phyloP scores from a whole-genome alignment of 495 filamentous ascomycete species.

The Penicilliopsis zonata region DNA sequence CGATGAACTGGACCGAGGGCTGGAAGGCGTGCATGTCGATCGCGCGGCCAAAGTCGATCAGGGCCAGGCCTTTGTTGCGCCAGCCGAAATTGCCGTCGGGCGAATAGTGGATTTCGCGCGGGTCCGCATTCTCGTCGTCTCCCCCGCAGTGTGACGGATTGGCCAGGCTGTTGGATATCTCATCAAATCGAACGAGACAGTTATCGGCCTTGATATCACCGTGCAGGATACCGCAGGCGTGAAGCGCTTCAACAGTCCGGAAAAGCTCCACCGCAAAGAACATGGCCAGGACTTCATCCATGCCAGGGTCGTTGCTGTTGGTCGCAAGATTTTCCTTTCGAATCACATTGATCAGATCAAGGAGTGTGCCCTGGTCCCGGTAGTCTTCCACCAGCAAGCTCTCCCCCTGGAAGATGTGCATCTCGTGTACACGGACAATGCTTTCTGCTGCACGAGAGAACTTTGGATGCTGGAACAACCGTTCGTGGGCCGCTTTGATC shows the following conservation, averaged over 20 bases:
- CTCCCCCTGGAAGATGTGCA: slow-evolving; percentile 81
- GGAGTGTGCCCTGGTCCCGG: slow-evolving; percentile 78
- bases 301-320: slow-evolving; percentile 42
- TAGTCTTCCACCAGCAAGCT: slow-evolving; percentile 80
- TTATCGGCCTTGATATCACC: slow-evolving; percentile 96
- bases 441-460: slow-evolving; percentile 54
- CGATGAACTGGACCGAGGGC: slow-evolving; percentile 73
- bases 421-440: slow-evolving; percentile 68
- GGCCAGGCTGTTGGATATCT: slow-evolving; percentile 14
- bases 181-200: slow-evolving; percentile 74
- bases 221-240: slow-evolving; percentile 69
- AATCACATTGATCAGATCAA: slow-evolving; percentile 84
- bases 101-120: slow-evolving; percentile 43
- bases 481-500: slow-evolving; percentile 66
- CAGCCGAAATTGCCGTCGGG: slow-evolving; percentile 66
- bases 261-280: slow-evolving; percentile 90
- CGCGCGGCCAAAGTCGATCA: slow-evolving; percentile 91
- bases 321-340: slow-evolving; percentile 46
- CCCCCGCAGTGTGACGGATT: slow-evolving; percentile 22
- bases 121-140: slow-evolving; percentile 32
- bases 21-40: slow-evolving; percentile 86
- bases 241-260: slow-evolving; percentile 78
- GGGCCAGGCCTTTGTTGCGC: slow-evolving; percentile 61
- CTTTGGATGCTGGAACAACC: slow-evolving; percentile 40
- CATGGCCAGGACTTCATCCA: slow-evolving; percentile 86